Conservation (phyloP, 495 filamentous ascomycete species). For the Aspergillus asperescens region DNA sequence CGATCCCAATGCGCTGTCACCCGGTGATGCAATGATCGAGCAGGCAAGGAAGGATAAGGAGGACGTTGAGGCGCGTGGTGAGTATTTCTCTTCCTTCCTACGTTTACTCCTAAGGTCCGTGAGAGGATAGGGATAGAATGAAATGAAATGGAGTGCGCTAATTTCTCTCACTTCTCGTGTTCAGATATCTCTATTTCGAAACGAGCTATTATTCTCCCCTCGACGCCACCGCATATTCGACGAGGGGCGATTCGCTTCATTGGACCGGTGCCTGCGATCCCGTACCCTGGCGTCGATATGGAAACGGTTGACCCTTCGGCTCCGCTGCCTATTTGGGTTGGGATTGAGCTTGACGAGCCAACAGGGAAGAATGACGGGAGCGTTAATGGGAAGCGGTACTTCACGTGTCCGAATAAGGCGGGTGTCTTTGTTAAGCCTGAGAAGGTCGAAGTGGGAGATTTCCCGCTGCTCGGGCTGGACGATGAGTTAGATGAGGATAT, state of each 20-base stretch:
- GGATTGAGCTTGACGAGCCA: conserved; percentile 79
- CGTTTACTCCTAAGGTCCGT: neutral
- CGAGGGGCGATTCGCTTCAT: conserved; percentile 81
- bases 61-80: conserved; percentile 61
- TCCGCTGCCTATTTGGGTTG: conserved; percentile 67
- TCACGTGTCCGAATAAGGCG: conserved; percentile 61
- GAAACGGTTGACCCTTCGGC: conserved; percentile 26
- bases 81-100: conserved; percentile 6
- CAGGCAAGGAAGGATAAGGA: conserved; percentile 59
- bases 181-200: conserved; percentile 32
- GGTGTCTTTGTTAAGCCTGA: conserved; percentile 89
- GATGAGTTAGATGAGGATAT: conserved; percentile 66
- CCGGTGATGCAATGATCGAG: conserved; percentile 53
- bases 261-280: conserved; percentile 77
- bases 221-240: conserved; percentile 54
- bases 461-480: conserved; percentile 52
- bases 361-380: conserved; percentile 88
- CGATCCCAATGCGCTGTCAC: conserved; percentile 72
- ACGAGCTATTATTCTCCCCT: conserved; percentile 41
- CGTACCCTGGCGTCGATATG: conserved; percentile 43
- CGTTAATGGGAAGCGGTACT: conserved; percentile 71
- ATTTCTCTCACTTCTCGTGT: neutral
- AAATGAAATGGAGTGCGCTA: neutral
- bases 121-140: neutral
- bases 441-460: conserved; percentile 84